Evolutionary conservation across 805 yeast genomes (phyloP).

Genomic region (Wickerhamiella alocasiicola): DNA sequence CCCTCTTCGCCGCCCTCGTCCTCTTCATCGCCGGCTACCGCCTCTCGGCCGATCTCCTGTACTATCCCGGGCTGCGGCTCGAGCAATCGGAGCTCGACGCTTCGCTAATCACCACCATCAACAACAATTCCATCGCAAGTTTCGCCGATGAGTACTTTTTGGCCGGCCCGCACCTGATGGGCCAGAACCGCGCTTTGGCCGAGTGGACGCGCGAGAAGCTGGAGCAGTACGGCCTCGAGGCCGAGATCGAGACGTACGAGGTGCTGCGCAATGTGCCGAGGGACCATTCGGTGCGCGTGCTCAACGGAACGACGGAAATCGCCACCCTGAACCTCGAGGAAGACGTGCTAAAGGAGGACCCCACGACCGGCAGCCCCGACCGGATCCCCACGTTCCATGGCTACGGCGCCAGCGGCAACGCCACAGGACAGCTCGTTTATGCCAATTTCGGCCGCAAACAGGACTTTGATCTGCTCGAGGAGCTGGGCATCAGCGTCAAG

Average conservation of each 20-base stretch:
- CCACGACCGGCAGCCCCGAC: slow-evolving; percentile 35
- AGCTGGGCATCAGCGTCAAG: slow-evolving; percentile 36
- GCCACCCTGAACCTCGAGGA: slow-evolving; percentile 44
- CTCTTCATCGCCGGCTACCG: background rate
- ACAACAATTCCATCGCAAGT: slow-evolving; percentile 13
- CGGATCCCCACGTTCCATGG: slow-evolving; percentile 64
- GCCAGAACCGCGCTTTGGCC: slow-evolving; percentile 28
- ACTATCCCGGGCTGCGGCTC: too few species aligned
- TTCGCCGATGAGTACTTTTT: slow-evolving; percentile 20
- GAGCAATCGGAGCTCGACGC: slow-evolving; percentile 36
- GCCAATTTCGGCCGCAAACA: slow-evolving; percentile 56
- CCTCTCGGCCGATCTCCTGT: too few species aligned
- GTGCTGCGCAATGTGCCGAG: slow-evolving; percentile 54
- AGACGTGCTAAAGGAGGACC: slow-evolving; percentile 41
- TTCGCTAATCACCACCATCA: slow-evolving; percentile 24
- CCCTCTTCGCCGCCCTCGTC: background rate
- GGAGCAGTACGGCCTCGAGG: slow-evolving; percentile 45
- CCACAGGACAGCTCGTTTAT: slow-evolving; percentile 50
- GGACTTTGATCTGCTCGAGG: slow-evolving; percentile 41
- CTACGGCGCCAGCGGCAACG: slow-evolving; percentile 64
- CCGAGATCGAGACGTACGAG: slow-evolving; percentile 44
- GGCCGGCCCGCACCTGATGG: slow-evolving; percentile 28
- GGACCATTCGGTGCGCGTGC: slow-evolving; percentile 38
- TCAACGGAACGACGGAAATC: slow-evolving; percentile 25
- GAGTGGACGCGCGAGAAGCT: slow-evolving; percentile 50